Evolutionary conservation across 371 early-diverging fungal genomes (phyloP).

Genomic region (Lichtheimia corymbifera): DNA sequence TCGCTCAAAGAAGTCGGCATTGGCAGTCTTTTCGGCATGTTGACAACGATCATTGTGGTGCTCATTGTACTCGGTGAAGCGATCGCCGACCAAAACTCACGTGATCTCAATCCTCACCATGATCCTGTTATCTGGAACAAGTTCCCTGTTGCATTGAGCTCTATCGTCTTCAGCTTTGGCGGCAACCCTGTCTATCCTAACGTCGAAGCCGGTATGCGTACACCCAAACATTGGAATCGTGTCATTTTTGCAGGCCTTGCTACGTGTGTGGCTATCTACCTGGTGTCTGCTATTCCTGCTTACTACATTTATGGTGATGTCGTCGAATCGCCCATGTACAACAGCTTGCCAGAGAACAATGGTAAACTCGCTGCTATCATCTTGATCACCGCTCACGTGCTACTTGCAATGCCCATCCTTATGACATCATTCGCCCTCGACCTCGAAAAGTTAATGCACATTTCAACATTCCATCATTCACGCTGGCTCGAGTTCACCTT

Average conservation of each 20-base stretch:
- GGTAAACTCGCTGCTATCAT: conserved; percentile 67
- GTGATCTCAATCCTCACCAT: conserved; percentile 18
- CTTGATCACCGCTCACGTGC: conserved; percentile 80
- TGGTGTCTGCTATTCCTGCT: conserved; percentile 74
- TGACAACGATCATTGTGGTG: conserved; percentile 46
- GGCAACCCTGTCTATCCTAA: conserved; percentile 54
- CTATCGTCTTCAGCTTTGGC: conserved; percentile 63
- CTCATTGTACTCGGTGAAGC: conserved; percentile 39
- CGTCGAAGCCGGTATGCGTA: conserved; percentile 79
- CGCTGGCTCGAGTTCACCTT: conserved; percentile 36
- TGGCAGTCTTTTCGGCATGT: conserved; percentile 33
- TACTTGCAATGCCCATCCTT: conserved; percentile 81
- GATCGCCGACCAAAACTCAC: conserved; percentile 15
- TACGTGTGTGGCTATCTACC: conserved; percentile 73
- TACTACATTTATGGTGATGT: conserved; percentile 80
- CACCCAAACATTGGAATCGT: conserved; percentile 73
- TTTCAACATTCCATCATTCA: conserved; percentile 32
- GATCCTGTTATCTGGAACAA: conserved; percentile 47
- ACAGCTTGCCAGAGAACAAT: conserved; percentile 64
- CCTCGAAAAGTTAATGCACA: conserved; percentile 57
- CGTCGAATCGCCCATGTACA: conserved; percentile 74
- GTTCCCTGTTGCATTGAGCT: conserved; percentile 64
- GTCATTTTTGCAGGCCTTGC: conserved; percentile 69
- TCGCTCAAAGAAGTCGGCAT: conserved; percentile 77
- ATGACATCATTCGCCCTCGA: conserved; percentile 81